phyloP scores from a whole-genome alignment of 305 asterid species.

The Fraxinus floribunda region DNA sequence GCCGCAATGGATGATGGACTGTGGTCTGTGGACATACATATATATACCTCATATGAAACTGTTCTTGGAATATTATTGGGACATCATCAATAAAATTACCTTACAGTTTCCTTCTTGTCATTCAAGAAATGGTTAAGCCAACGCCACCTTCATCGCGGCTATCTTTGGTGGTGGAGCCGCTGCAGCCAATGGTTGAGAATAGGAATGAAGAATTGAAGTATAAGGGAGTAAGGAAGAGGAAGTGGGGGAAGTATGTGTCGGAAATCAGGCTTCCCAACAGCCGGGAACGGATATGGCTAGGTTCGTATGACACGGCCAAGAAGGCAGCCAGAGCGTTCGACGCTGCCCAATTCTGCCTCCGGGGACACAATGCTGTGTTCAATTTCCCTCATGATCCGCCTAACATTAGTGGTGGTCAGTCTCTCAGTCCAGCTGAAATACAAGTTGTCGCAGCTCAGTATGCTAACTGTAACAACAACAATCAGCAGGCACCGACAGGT shows the following conservation, averaged over 20 bases:
- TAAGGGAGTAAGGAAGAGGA: slow-evolving; percentile 54
- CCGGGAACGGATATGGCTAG: slow-evolving; percentile 68
- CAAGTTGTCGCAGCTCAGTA: slow-evolving; percentile 46
- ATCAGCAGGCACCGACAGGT: slow-evolving; percentile 10
- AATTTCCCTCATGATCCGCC: slow-evolving; percentile 59
- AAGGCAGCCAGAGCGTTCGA: slow-evolving; percentile 63
- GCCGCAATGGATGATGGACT: background rate
- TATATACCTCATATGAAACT: background rate
- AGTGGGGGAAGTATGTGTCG: slow-evolving; percentile 65
- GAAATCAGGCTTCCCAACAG: slow-evolving; percentile 62
- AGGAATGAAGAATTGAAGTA: slow-evolving; percentile 23
- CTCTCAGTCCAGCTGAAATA: slow-evolving; percentile 33
- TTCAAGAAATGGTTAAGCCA: slow-evolving; percentile 24
- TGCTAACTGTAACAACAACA: slow-evolving; percentile 21
- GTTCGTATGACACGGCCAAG: slow-evolving; percentile 57
- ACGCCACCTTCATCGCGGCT: background rate
- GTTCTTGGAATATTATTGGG: background rate
- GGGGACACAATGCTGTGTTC: slow-evolving; percentile 49
- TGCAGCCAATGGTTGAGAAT: background rate
- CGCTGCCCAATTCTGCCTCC: slow-evolving; percentile 59
- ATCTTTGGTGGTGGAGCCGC: background rate
- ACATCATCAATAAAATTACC: background rate
- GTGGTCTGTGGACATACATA: slow-evolving; percentile 4
- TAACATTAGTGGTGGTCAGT: slow-evolving; percentile 27
- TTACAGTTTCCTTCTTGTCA: background rate